Conservation (phyloP, 768 basidiomycete species). For the Agaricus bisporus region DNA sequence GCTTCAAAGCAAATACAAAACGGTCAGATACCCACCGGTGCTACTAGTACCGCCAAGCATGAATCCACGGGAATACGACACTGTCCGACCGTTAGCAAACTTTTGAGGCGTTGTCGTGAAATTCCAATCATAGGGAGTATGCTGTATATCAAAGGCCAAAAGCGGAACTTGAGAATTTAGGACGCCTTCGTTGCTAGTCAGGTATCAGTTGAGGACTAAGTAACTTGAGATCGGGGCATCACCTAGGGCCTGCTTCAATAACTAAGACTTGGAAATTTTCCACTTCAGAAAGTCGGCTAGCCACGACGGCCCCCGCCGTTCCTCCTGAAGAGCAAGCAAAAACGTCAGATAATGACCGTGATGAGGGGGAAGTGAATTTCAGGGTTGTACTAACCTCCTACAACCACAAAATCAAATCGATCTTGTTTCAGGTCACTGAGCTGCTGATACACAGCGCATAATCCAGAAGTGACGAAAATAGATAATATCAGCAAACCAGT, state of each 20-base stretch:
- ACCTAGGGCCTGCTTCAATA: constrained; percentile 21
- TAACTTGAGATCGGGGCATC: not conserved
- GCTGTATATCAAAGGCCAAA: constrained; percentile 10
- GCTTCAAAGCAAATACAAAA: too few species aligned
- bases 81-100: constrained; percentile 15
- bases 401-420: constrained; percentile 12
- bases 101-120: constrained; percentile 21
- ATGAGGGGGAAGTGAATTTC: not conserved
- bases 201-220: not conserved
- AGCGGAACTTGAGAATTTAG: constrained; percentile 16
- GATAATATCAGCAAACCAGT: too few species aligned
- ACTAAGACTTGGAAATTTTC: constrained; percentile 17
- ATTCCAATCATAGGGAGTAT: constrained; percentile 24
- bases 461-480: too few species aligned
- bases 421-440: not conserved
- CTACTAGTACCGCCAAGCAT: constrained; percentile 28
- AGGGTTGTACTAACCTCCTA: constrained; percentile 14
- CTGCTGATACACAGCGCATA: not conserved
- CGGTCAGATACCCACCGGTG: constrained; percentile 6
- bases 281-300: constrained; percentile 20
- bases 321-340: constrained; percentile 12
- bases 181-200: constrained; percentile 11
- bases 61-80: constrained; percentile 18
- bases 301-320: constrained; percentile 21
- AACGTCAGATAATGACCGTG: not conserved